These are phyloP conservation scores for Leccinellum albellum DNA, from an alignment of 768 basidiomycete genomes.

Conservation along the genomic window DNA sequence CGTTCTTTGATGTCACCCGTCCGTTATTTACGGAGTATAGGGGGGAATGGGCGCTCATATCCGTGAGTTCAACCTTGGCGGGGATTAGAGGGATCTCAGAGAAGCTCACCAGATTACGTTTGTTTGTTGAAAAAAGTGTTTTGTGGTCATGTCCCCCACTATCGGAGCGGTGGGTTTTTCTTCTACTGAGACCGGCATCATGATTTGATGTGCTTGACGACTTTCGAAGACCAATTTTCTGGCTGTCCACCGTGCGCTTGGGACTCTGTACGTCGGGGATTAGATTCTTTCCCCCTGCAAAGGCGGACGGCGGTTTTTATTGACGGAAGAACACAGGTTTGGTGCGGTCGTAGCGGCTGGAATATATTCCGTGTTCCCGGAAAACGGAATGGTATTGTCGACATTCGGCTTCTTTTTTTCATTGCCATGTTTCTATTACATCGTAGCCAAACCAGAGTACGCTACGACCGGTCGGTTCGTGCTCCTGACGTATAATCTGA, in stretches of 20 bases:
- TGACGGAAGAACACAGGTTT: conserved; percentile 42
- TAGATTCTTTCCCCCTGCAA: not conserved
- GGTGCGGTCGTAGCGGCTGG: conserved; percentile 76
- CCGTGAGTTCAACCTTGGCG: conserved; percentile 45
- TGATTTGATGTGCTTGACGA: conserved; percentile 10
- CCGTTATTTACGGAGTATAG: conserved; percentile 75
- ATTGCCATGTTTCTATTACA: conserved; percentile 90
- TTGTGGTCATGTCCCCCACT: conserved; percentile 88
- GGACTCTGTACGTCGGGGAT: conserved; percentile 63
- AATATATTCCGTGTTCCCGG: conserved; percentile 72
- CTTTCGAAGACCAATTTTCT: conserved; percentile 74
- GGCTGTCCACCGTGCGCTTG: conserved; percentile 76
- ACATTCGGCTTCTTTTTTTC: conserved; percentile 87
- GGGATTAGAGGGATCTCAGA: conserved; percentile 6
- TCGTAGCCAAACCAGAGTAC: conserved; percentile 74
- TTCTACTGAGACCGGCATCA: not conserved
- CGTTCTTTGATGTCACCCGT: conserved; percentile 78
- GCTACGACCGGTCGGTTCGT: conserved; percentile 76
- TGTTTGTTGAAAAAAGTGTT: conserved; percentile 47
- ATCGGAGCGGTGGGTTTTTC: conserved; percentile 67
- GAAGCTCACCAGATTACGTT: conserved; percentile 5
- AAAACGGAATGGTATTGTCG: conserved; percentile 69
- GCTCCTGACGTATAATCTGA: conserved; percentile 85
- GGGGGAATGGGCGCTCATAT: conserved; percentile 96
- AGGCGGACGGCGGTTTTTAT: not conserved